A percentile compares a stretch with the other conserved stretches of the same genome.
phyloP scores from a whole-genome alignment of 1,284 basidiomycete species.

The Malassezia japonica region DNA sequence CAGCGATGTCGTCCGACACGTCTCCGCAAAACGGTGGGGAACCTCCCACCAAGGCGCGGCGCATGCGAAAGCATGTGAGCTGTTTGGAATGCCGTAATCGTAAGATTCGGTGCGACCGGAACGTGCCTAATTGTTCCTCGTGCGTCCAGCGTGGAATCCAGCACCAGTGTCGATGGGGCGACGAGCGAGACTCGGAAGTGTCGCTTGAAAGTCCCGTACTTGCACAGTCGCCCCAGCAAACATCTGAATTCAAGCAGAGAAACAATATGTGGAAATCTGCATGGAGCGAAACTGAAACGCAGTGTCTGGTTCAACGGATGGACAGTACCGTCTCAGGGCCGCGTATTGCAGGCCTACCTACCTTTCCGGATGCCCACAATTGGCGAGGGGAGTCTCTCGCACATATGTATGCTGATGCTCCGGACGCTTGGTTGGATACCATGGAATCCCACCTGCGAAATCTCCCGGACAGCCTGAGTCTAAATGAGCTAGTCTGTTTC shows the following conservation, averaged over 20 bases:
- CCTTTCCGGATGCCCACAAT: too few species aligned
- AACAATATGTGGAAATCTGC: not conserved
- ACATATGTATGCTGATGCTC: not conserved
- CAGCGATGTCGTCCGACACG: not conserved
- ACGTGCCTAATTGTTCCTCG: conserved; percentile 28
- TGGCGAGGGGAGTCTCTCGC: too few species aligned
- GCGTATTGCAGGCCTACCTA: too few species aligned
- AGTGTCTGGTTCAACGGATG: too few species aligned
- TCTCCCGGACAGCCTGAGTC: not conserved
- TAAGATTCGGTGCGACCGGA: conserved; percentile 33
- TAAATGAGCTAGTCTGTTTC: not conserved
- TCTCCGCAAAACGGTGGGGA: not conserved
- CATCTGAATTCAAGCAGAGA: not conserved
- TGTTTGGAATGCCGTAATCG: conserved; percentile 4
- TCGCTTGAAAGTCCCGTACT: not conserved
- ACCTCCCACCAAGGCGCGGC: conserved; percentile 45
- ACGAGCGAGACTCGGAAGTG: conserved; percentile 21
- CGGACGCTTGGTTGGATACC: not conserved
- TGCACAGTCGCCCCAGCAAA: not conserved
- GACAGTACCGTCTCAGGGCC: too few species aligned
- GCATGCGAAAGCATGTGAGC: conserved; percentile 3
- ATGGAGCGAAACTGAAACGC: not conserved
- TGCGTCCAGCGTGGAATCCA: conserved; percentile 31
- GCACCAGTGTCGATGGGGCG: conserved; percentile 30
- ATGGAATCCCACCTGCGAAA: not conserved